Base-by-base conservation (phyloP, 2,329 filamentous ascomycete species). In the Endoconidiophora polonica region DNA sequence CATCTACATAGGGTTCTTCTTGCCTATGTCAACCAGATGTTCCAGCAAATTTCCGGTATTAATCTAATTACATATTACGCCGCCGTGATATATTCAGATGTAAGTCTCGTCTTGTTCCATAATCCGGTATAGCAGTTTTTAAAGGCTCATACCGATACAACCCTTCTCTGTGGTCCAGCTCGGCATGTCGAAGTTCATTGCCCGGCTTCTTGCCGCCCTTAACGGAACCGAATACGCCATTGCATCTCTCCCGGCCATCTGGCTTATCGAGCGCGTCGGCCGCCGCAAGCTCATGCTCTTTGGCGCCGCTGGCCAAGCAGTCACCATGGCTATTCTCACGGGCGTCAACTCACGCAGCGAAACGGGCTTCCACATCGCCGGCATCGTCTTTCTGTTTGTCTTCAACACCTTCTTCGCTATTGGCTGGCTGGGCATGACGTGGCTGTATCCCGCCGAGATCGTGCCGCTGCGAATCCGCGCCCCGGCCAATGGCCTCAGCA, bases 231-330 rank as follows among this genome's bases (percentile, higher is more conserved):
- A 80, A 56, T 66, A 76, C 47, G 67, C 79, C 60, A 76, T 81
- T 60, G 79, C 70, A 12, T 48, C 46, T 5, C 33, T 48, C 33
- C 45, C 46, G 3, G 20, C 36, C 1, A 68, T 73, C 18, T 77
- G 77, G 59, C 68, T 81, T 22, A 76, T 82, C 29, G 79, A 83
- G 61, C 71, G 74, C 1, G 73, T 80, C 3, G 80, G 80, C 6
- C 77, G 83, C 26, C 72, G 82, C n/a, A 73, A 75, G 58, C 71
- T 86, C 54, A 85, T 87, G 79, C 64, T 86, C 18, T 75, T 83
- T 55, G 81, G 81, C 48, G 76, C 76, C 38, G 59, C 70, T 1
- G 77, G 64, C 10, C 78, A 79, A 41, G 71, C 69, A 7, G 62
- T 77, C 41, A 74, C 73, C 0, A 61, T 81, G 0, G 67, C 77